Percentiles rank a stretch among this genome's conserved stretches.
phyloP scores from a whole-genome alignment of 257 asterid genomes.

The Nyctanthes arbortristis region DNA sequence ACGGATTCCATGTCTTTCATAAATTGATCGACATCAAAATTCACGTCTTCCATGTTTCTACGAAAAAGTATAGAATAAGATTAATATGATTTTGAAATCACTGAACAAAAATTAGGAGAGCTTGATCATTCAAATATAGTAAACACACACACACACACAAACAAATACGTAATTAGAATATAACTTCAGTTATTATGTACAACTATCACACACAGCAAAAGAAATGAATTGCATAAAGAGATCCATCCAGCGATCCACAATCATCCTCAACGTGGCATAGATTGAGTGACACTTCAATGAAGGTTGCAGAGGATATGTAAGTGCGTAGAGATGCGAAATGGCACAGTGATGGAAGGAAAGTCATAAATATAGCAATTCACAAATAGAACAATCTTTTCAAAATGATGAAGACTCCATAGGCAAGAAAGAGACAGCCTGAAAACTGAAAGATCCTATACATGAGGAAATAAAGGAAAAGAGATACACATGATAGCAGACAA shows the following conservation, averaged over 20 bases:
- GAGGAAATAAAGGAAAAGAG: too few species aligned
- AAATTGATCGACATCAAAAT: conserved; percentile 78
- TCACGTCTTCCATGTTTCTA: conserved; percentile 62
- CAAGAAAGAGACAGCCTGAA: too few species aligned
- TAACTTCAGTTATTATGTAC: background rate
- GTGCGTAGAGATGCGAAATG: background rate
- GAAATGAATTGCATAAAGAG: background rate
- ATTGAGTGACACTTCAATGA: background rate
- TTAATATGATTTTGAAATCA: background rate
- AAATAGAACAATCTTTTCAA: too few species aligned
- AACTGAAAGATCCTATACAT: too few species aligned
- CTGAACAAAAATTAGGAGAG: conserved; percentile 9
- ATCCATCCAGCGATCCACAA: background rate
- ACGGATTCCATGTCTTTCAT: conserved; percentile 83
- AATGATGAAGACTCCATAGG: too few species aligned
- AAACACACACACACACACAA: conserved; percentile 6
- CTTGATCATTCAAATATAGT: background rate
- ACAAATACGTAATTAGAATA: background rate
- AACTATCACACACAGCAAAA: background rate
- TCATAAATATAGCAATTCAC: too few species aligned
- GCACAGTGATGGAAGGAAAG: too few species aligned
- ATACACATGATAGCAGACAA: too few species aligned
- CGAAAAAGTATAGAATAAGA: conserved; percentile 9
- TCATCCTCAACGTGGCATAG: background rate
- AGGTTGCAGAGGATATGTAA: background rate